Evolutionary conservation across 257 asterid genomes (phyloP).

Genomic region (Nicotiana sylvestris): DNA sequence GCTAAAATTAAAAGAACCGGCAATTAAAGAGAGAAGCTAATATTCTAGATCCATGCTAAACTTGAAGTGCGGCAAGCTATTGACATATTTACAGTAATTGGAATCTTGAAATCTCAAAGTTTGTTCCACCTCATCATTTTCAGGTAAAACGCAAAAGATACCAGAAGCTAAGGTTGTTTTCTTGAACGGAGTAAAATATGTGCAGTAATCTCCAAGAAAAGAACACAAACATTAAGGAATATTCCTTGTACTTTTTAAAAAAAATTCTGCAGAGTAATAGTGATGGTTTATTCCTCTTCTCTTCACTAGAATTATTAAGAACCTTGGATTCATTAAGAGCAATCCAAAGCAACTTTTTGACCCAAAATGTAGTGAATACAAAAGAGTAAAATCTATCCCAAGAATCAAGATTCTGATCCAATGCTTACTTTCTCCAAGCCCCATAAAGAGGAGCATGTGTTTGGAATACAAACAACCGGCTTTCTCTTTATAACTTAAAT

Average conservation of each 20-base stretch:
- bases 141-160: background rate
- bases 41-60: background rate
- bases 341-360: conserved; percentile 6
- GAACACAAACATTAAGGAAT: conserved; percentile 20
- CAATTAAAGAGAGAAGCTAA: background rate
- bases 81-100: background rate
- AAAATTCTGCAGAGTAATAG: background rate
- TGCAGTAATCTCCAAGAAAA: conserved; percentile 15
- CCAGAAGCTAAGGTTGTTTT: background rate
- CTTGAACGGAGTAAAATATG: background rate
- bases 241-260: conserved; percentile 4
- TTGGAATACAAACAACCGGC: conserved; percentile 2
- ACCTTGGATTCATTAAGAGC: background rate
- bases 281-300: background rate
- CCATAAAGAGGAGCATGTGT: conserved; percentile 9
- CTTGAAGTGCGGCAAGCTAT: background rate
- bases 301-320: background rate
- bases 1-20: background rate
- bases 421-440: conserved; percentile 11
- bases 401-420: conserved; percentile 18
- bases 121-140: background rate
- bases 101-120: background rate
- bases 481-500: conserved; percentile 10
- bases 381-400: background rate
- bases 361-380: background rate